Base-by-base conservation (phyloP, 805 yeast species). In the Wickerhamiella dianesei region DNA sequence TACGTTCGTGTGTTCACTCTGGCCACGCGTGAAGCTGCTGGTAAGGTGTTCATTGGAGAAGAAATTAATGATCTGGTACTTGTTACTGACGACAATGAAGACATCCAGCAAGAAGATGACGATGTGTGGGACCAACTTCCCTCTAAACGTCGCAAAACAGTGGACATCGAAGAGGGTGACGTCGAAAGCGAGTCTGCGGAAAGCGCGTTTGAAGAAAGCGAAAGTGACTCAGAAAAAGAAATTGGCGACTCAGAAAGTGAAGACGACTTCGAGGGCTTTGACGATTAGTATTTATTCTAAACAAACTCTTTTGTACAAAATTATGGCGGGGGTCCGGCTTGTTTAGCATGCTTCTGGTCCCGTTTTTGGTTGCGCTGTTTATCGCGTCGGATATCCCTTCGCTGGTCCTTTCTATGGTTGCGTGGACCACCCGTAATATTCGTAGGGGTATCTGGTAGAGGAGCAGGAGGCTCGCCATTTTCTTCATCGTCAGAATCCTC, bases 1-100 rank as follows among this genome's bases (percentile, higher is more conserved):
- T 89, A 86, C 57, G 70, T 85, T 21, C 73, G 96, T 49, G 84
- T 83, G 3, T 89, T 75, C 63, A 81, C 86, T 50, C 59, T 77
- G 3, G 65, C 65, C 1, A 64, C 77, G 1, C 71, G 94, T 44
- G 74, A 75, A 40, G 67, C 76, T 43, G 63, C 76, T 8, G 86
- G 77, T 5, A 86, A 86, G 58, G 82, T 84, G 3, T 89, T 75
- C 56, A 57, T 81, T 21, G 94, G 94, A 1, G 75, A 85, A 3
- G 86, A 83, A 59, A 70, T 85, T 16, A 40, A 46, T 49, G 71
- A 73, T 20, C 65, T 69, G 22, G 72, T 79, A 19, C 56, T 71
- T 48, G 58, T 80, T 0, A 77, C 76, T 12, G 65, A 65, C 37
- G 70, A 66, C 21, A 51, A 48, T 19, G 53, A 53, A 40, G 53